These are phyloP conservation scores for Yamadazyma oceani DNA, from an alignment of 1,139 yeast species.

Conservation along the genomic window DNA sequence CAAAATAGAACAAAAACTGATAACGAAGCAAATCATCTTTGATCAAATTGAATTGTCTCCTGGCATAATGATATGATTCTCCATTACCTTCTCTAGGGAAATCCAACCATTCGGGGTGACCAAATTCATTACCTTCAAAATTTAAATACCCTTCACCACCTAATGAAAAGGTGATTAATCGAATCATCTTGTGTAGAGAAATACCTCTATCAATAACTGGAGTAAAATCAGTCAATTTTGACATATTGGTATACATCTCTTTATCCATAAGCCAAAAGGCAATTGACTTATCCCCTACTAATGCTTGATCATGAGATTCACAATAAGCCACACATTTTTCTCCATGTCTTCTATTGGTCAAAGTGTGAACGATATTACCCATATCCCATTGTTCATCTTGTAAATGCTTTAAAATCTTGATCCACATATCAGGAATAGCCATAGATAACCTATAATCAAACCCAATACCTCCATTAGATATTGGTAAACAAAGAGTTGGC, in stretches of 20 bases:
- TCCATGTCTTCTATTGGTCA: slow-evolving; percentile 84
- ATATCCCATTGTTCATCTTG: slow-evolving; percentile 91
- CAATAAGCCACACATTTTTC: slow-evolving; percentile 92
- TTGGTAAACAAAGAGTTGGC: slow-evolving; percentile 87
- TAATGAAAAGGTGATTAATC: slow-evolving; percentile 79
- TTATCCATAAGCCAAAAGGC: slow-evolving; percentile 99
- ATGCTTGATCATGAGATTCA: slow-evolving; percentile 96
- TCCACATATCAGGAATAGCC: slow-evolving; percentile 99
- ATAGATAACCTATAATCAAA: slow-evolving; percentile 91
- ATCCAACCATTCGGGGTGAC: slow-evolving; percentile 99
- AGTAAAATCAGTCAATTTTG: slow-evolving; percentile 67
- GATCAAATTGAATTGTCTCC: slow-evolving; percentile 87
- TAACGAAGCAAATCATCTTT: slow-evolving; percentile 81
- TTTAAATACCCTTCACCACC: slow-evolving; percentile 97
- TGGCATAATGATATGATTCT: slow-evolving; percentile 89
- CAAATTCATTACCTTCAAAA: slow-evolving; percentile 97
- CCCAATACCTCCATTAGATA: slow-evolving; percentile 80
- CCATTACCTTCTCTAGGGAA: slow-evolving; percentile 90
- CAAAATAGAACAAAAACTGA: slow-evolving; percentile 74
- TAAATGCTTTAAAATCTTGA: slow-evolving; percentile 81
- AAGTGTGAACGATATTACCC: slow-evolving; percentile 73
- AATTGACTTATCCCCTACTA: slow-evolving; percentile 93
- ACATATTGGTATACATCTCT: slow-evolving; percentile 97
- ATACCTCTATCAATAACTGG: slow-evolving; percentile 85
- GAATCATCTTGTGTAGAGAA: slow-evolving; percentile 85